Evolutionary conservation across 1,284 basidiomycete genomes (phyloP), one percentile per base, ranked within the genome.

Genomic region (Fistulinella staudtii): DNA sequence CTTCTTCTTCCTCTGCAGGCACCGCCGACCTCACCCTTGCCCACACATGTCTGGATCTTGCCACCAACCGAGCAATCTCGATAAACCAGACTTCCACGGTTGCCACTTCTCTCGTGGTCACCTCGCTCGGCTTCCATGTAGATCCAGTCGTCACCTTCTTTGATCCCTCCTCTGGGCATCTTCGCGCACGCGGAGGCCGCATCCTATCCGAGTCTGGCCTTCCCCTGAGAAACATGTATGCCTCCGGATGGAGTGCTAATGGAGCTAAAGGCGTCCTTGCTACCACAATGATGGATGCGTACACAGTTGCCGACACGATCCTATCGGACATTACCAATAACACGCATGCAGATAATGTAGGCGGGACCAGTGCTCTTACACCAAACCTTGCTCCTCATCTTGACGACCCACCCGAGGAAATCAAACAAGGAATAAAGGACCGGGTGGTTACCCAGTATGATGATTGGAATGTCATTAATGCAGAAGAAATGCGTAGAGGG

Each of bases 231-330:
- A 85, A 85, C 29, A 73, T 92, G n/a, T 98, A 97, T 61, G 86
- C 90, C 2, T 86, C 90, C 1, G 95, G 95, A 3, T 99, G 96
- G 96, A 85, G 92, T 0, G 88, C 93, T 0, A 82, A 81, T 10
- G 96, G 95, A 18, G 93, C 95, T 0, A 84, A 82, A 36, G 95
- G 96, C 5, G 93, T 99, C 11, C 79, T 99, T 36, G 94, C 92
- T 0, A 77, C 85, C 14, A 98, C 96, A 20, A 94, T 99, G 93
- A 82, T 92, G 66, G 81, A 97, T 63, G 91, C 95, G 14, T 93
- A 93, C 60, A 72, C 73, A 3, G 82, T 89, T 2, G 85, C 87
- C 0, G 84, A 90, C 39, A 72, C 75, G 1, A 78, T 95, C 36
- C 53, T 89, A 1, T 58, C 66, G 3, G 91, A 92, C 53, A 70